Evolutionary conservation across 73 alveolate species (phyloP), one percentile per base, ranked within the genome.

Genomic region (Paraurostyla sp.): DNA sequence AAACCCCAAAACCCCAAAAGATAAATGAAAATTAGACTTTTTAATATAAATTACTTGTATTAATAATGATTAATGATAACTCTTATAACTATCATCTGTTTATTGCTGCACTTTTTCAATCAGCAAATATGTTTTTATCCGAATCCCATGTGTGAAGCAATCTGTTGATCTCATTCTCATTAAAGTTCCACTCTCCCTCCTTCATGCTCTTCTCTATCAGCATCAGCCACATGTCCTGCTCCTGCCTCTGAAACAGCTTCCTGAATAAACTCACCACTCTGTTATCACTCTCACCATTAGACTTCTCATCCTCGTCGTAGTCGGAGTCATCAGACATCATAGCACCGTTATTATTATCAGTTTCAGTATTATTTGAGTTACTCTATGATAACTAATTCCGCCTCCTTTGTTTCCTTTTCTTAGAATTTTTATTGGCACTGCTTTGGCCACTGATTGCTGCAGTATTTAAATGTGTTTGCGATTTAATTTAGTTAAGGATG

Each of bases 401-500:
- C 20, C 58, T 38, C 71, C 83, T 59, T 27, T 80, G 52, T 27
- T 71, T 48, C 42, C 62, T 41, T 32, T 50, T 50, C 48, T 32
- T 50, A 7, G 80, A 43, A 27, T 50, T 73, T 45, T 73, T 73
- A 4, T 43, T 15, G 4, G 80, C 89, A 52, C 65, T 30, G 0
- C 71, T 45, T 35, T 73, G 27, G 52, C 86, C 71, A 23, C 71
- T 45, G 0, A 48, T 49, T 45, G 78, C 78, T 29, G 89, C 89
- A 32, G 89, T 50, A 51, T 78, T 78, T 15, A 49, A 71, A 76
- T 58, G 58, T 3, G 91, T 82, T 62, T 59, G 33, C 7, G 71
- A 48, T 65, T 71, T 89, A 38, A 89, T 58, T 43, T 65, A 75
- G 30, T 68, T 54, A 49, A 91, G 73, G 25, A 91, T 83, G 60